These are phyloP conservation scores for Starmerella bacillaris DNA, from an alignment of 805 yeast genomes.

Conservation along the genomic window DNA sequence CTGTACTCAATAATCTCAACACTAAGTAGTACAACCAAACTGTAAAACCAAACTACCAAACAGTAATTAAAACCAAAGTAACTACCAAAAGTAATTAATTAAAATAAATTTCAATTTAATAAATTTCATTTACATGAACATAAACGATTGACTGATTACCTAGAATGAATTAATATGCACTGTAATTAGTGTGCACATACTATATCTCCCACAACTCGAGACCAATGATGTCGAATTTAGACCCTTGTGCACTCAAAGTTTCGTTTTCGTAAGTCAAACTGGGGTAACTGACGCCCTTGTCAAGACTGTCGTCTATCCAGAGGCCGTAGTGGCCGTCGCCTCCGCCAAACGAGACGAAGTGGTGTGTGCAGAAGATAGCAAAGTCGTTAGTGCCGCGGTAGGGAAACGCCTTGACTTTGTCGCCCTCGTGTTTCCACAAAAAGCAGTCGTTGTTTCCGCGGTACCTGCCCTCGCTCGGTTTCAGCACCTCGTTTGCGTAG, in stretches of 20 bases:
- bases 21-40: too few relatives aligned
- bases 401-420: constrained; percentile 52
- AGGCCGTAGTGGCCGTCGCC: constrained; percentile 87
- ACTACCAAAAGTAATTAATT: too few relatives aligned
- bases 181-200: too few relatives aligned
- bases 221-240: constrained; percentile 53
- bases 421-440: constrained; percentile 53
- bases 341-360: constrained; percentile 70
- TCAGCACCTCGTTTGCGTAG: constrained; percentile 49
- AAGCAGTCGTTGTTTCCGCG: constrained; percentile 94
- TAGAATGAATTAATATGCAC: too few relatives aligned
- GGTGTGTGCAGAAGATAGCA: constrained; percentile 60
- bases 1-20: too few relatives aligned
- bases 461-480: constrained; percentile 46
- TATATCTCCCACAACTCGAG: constrained; percentile 69
- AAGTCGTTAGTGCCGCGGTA: constrained; percentile 80
- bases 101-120: too few relatives aligned
- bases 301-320: constrained; percentile 62
- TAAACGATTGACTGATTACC: too few relatives aligned
- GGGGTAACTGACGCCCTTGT: constrained; percentile 58
- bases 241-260: constrained; percentile 40
- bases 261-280: constrained; percentile 86
- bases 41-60: too few relatives aligned
- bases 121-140: too few relatives aligned
- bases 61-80: too few relatives aligned